phyloP scores from a whole-genome alignment of 2,329 filamentous ascomycete species.

The Monosporascus cannonballus region DNA sequence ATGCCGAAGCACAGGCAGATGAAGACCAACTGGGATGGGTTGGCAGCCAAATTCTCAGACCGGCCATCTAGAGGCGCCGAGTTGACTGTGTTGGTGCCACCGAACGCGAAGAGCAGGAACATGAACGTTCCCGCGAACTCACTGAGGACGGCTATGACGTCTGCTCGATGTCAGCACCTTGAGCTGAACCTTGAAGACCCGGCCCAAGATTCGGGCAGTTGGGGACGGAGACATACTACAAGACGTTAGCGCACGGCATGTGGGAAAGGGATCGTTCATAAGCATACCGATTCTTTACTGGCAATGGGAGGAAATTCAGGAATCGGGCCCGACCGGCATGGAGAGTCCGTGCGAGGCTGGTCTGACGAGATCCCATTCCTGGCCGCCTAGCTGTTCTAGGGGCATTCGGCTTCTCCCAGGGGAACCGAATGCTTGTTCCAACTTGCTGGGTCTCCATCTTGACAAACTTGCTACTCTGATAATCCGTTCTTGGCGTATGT shows the following conservation, averaged over 20 bases:
- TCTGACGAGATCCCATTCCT: not conserved
- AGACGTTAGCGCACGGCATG: not conserved
- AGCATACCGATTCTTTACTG: not conserved
- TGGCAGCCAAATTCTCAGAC: not conserved
- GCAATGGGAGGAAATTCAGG: not conserved
- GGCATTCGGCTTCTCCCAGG: not conserved
- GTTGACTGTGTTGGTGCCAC: conserved; percentile 34
- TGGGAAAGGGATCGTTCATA: not conserved
- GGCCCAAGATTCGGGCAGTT: not conserved
- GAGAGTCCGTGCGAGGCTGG: not conserved
- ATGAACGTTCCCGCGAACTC: conserved; percentile 37
- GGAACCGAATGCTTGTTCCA: not conserved
- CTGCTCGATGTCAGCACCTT: not conserved
- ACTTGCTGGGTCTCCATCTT: not conserved
- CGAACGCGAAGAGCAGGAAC: conserved; percentile 39
- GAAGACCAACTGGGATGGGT: conserved; percentile 16
- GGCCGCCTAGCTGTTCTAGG: not conserved
- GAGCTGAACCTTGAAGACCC: not conserved
- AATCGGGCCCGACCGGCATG: not conserved
- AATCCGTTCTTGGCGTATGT: not conserved
- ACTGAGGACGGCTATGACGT: conserved; percentile 26
- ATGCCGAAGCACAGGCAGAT: conserved; percentile 24
- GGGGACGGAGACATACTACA: not conserved
- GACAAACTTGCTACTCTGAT: not conserved
- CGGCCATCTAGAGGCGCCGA: conserved; percentile 8